Base-by-base conservation (phyloP, 2,329 filamentous ascomycete genomes). In the Aspergillus viridinutans region DNA sequence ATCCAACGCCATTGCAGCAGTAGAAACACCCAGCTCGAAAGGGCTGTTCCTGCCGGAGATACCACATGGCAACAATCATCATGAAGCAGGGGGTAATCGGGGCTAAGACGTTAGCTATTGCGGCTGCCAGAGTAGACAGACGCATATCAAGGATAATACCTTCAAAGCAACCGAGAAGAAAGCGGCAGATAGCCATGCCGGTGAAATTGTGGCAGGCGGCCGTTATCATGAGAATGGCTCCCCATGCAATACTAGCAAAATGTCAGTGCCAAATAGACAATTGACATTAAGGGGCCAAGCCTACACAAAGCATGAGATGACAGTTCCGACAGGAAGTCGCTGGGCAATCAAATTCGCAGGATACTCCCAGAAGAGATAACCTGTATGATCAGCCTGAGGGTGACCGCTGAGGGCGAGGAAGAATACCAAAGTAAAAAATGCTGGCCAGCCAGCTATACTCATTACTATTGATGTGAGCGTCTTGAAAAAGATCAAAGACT, bases 401-500 rank as follows among this genome's bases (percentile, higher is more conserved):
- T 10, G n/a, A 48, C 6, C 5, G 3, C 2, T 2, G 5, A 23
- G 1, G 10, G 17, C 10, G 8, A 10, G 9, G n/a, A 12, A 21
- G n/a, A 3, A 35, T 56, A 57, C 57, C 81, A n/a, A 84, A 74
- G 58, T 83, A 84, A 64, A 84, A 84, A 4, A 84, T 79, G 23
- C 76, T 80, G 1, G 80, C 78, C n/a, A 83, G 74, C 80, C 81
- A 83, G 49, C 75, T 76, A 58, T 84, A 85, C 49, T 69, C 57
- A 52, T 67, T 53, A 49, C 66, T 69, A 17, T 57, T 59, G 61
- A 83, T 82, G 20, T 75, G 69, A 0, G 81, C 82, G 23, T 76
- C 76, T 12, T 70, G 68, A 58, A 83, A 79, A 0, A 85, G 71
- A 50, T 84, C 83, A 58, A 84, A 84, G 0, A 85, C 80, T 1